Evolutionary conservation across 2,329 filamentous ascomycete species (phyloP).

Genomic region (Colletotrichum sp.): DNA sequence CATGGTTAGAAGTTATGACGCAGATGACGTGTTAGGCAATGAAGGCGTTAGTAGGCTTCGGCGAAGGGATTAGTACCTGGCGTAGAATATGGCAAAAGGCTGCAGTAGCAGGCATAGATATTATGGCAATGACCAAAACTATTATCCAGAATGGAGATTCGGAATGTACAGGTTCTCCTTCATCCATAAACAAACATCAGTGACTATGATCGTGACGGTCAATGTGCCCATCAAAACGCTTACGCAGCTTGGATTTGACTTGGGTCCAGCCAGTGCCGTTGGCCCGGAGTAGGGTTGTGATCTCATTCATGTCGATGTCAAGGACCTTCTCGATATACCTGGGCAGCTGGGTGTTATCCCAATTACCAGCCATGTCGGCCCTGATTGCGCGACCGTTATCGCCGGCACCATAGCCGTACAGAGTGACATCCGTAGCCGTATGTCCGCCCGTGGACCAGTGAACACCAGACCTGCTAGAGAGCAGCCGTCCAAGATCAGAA

Average conservation of each 20-base stretch:
- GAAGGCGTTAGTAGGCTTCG: neutral
- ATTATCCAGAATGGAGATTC: neutral
- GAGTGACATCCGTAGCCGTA: constrained; percentile 35
- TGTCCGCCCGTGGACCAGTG: constrained; percentile 30
- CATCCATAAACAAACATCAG: neutral
- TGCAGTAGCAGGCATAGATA: neutral
- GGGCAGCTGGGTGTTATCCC: constrained; percentile 31
- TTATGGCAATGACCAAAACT: neutral
- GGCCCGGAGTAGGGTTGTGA: constrained; percentile 25
- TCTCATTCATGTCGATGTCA: constrained; percentile 24
- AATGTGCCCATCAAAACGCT: constrained; percentile 12
- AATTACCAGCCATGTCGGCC: constrained; percentile 26
- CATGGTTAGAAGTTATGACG: neutral
- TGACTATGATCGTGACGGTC: constrained; percentile 6
- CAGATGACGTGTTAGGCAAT: neutral
- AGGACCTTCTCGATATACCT: constrained; percentile 28
- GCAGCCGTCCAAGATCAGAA: constrained; percentile 29
- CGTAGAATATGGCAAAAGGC: neutral
- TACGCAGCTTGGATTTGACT: constrained; percentile 22
- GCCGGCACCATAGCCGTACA: constrained; percentile 37
- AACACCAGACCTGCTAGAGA: constrained; percentile 26
- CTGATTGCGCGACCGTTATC: constrained; percentile 17
- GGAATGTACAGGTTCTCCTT: neutral
- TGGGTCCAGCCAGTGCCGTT: constrained; percentile 28
- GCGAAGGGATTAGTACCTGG: neutral